Base-by-base conservation (phyloP, 192 early-diverging fungal species). In the Paraglomus occultum region DNA sequence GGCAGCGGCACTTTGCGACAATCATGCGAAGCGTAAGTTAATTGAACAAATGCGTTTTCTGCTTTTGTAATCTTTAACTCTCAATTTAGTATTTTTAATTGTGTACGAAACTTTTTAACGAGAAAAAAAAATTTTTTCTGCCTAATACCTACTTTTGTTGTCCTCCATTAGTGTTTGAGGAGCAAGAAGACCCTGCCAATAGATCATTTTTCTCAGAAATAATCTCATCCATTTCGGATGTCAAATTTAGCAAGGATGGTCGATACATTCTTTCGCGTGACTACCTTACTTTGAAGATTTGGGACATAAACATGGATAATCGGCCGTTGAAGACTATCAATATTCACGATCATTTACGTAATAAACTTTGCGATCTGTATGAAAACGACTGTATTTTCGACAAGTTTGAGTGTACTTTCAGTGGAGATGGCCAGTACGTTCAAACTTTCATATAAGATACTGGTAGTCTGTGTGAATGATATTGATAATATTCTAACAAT, bases 201-300 rank as follows among this genome's bases (percentile, higher is more conserved):
- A 96, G 95, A 80, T 96, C 95, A n/a, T 99, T 99, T 80, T 99
- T 99, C 80, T 97, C 97, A 44, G 97, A 99, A 78, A 99, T 99
- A 78, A 99, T 99, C 54, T 95, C 95, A 5, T 98, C 96, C 5
- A 95, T 98, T 49, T 95, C 94, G 8, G 96, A 99, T 77, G 86
- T 97, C 65, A 95, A 95, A 82, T 99, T 99, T 77, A 93, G 90
- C 75, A 82, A 87, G 45, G 95, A 99, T 82, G 97, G 97, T 8
- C 88, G 94, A 20, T 97, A 97, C 75, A 96, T 99, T 75, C 82
- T 99, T 61, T 93, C 97, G 42, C 87, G 97, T 40, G 96, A 99
- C 73, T 99, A 99, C 71, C 81, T 98, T 61, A 96, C 97, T 9
- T 82, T 99, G 69, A 98, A 96, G 72, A 87, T 99, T 66, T 99